Base-by-base conservation (phyloP, 305 asterid genomes). In the Nicotiana rustica region DNA sequence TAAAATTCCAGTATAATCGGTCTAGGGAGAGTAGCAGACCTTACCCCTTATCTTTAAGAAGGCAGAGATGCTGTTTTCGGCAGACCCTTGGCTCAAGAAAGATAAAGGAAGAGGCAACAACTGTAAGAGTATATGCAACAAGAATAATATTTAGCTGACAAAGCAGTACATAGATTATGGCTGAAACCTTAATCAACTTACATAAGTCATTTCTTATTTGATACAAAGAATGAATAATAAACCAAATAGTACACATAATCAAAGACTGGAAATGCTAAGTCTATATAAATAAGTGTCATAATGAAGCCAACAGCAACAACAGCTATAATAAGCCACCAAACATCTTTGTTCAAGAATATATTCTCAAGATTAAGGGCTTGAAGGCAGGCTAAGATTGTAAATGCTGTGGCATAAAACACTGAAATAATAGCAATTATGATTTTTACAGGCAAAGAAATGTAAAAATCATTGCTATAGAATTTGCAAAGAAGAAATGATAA, bases 361-460 rank as follows among this genome's bases (percentile, higher is more conserved):
- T 73, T 73, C 79, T 73, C 79, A 73, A 73, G 79, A 7, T 73
- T 47, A 21, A 78, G 70, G 33, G 82, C 73, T 78, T 78, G 82
- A 47, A 21, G 70, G 57, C 82, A 78, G 19, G 82, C 82, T 9
- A 78, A 8, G 19, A 78, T 78, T 25, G 82, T 61, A 59, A 78
- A 78, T 35, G 56, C 21, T 21, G 82, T 59, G 60, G 82, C 55
- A 31, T 56, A n/a, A 62, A 78, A 78, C 31, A 78, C 35, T 60
- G 67, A 60, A n/a, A 78, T 35, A 35, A 78, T 56, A 78, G 67
- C 81, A 31, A 78, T 38, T 18, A 78, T 78, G 0, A 56, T 56
- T 47, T 66, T 81, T 44, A 81, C 2, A 3, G 66, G 77, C 77
- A 81, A 81, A 0, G 78, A 70, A 14, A 65, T 81, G 78, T 78